Evolutionary conservation across 2,329 filamentous ascomycete species (phyloP).

Genomic region (Amesomyces nigricolor): DNA sequence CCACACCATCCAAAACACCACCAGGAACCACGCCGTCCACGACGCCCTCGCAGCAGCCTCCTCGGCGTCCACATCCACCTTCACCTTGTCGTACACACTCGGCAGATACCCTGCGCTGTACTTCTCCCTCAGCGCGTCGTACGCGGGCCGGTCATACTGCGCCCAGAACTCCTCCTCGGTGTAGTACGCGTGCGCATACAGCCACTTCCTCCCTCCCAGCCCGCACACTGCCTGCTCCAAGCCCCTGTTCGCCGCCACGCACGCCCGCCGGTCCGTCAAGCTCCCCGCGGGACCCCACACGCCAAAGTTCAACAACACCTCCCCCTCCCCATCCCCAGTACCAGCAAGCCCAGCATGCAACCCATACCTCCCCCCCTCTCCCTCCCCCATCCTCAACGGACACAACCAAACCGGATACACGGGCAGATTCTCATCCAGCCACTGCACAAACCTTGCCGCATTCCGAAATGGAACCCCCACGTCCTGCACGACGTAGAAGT

Average conservation of each 20-base stretch:
- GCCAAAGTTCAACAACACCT: slow-evolving; percentile 52
- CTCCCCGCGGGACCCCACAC: slow-evolving; percentile 50
- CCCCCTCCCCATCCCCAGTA: slow-evolving; percentile 35
- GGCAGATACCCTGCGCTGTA: slow-evolving; percentile 57
- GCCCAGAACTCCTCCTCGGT: slow-evolving; percentile 63
- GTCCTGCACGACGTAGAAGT: slow-evolving; percentile 61
- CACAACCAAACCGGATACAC: slow-evolving; percentile 56
- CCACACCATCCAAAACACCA: slow-evolving; percentile 33
- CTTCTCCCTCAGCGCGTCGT: slow-evolving; percentile 51
- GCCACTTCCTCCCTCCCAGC: slow-evolving; percentile 29
- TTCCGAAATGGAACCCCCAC: slow-evolving; percentile 46
- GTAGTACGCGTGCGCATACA: slow-evolving; percentile 67
- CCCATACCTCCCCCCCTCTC: slow-evolving; percentile 38
- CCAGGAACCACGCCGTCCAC: slow-evolving; percentile 32
- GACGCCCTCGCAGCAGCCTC: slow-evolving; percentile 27
- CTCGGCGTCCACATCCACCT: slow-evolving; percentile 40
- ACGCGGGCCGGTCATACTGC: slow-evolving; percentile 54
- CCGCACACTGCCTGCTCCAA: slow-evolving; percentile 30
- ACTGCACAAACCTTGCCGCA: slow-evolving; percentile 33
- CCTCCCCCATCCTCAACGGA: slow-evolving; percentile 40
- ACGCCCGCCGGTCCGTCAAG: slow-evolving; percentile 36
- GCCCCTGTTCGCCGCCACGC: slow-evolving; percentile 50
- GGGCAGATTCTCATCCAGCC: slow-evolving; percentile 40
- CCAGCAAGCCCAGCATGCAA: slow-evolving; percentile 44
- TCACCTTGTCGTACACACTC: slow-evolving; percentile 63